Evolutionary conservation across 2,329 filamentous ascomycete species (phyloP), one percentile per base, ranked within the genome.

Genomic region (Aspergillus ochraceus): DNA sequence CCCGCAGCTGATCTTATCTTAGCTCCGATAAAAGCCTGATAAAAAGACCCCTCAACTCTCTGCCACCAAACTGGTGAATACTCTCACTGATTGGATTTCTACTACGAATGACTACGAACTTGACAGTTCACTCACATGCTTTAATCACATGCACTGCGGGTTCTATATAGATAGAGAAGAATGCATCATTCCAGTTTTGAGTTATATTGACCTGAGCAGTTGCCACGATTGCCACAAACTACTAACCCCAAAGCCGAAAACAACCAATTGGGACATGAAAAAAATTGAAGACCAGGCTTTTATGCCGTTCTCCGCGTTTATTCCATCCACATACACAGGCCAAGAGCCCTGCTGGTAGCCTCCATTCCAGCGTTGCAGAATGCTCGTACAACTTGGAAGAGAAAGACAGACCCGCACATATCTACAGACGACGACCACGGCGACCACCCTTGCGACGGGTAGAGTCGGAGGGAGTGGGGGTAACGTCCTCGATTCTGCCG

Each of bases 361-460:
- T 71, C 71, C 68, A 66, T 64, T 70, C 70, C 71, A 72, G 63
- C 68, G 64, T 71, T 61, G 65, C 66, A 74, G 63, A 62, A 53
- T 63, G 56, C 55, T 63, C 66, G 68, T 64, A 68, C 52, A 58
- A 65, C 62, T 62, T 59, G 66, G 64, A 69, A 63, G 63, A 67
- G 68, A 69, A 74, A 47, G 45, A 65, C 65, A 62, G 26, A 61
- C 66, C 62, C 68, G 70, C 72, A 79, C 67, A 78, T 76, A 80
- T 83, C 91, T 86, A 99, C 83, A 99, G 91, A 97, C 95, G 94
- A 86, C 95, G 95, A 98, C 95, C 95, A 91, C 95, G 94, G 84
- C 95, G 93, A 97, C 95, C 95, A 86, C 95, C 95, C 92, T 99
- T 99, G 86, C 94, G 93, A 85, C 95, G 91, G 78, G 95, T 99